Base-by-base conservation (phyloP, 805 yeast genomes). In the Saccharomyces mikatae region DNA sequence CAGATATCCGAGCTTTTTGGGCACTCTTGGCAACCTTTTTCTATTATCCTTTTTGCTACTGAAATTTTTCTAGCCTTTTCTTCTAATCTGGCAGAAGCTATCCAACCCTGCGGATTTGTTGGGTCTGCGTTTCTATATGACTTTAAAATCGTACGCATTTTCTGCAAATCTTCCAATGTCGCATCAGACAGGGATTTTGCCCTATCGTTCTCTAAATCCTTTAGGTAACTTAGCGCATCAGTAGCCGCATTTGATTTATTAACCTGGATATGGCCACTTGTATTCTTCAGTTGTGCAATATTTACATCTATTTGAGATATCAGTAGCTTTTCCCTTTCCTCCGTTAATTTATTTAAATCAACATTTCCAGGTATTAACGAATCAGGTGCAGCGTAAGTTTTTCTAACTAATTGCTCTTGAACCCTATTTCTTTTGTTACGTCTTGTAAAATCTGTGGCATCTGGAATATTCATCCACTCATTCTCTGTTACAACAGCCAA, bases 331-430 rank as follows among this genome's bases (percentile, higher is more conserved):
- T 82, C 87, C 58, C 83, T 76, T 17, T 89, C 88, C n/a, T 77
- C 71, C 0, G 89, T 80, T 44, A 85, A 75, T 28, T 81, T 76
- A 22, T 78, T 68, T 55, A 86, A 74, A 62, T 71, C 68, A 2
- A 76, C 72, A 3, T 73, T 69, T 1, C 68, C 59, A 0, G 78
- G 71, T 1, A 86, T 61, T 6, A 89, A 68, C 1, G 81, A 65
- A 66, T 92, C 97, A 0, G 96, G 94, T 2, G 87, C 87, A 9
- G 96, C 89, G 66, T 89, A 92, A 46, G 80, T 81, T 56, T 96
- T 73, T 58, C 84, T 83, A 55, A 80, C 80, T 60, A 74, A 77
- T 62, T 84, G 86, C 49, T 80, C 79, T 52, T 82, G 76, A 47
- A 82, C 68, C 52, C 96, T 73, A 50, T 79, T 73, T 54, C 98